A percentile compares a stretch with the other conserved stretches of the same genome.
Conservation (phyloP, 805 yeast genomes). For the Yarrowia keelungensis region DNA sequence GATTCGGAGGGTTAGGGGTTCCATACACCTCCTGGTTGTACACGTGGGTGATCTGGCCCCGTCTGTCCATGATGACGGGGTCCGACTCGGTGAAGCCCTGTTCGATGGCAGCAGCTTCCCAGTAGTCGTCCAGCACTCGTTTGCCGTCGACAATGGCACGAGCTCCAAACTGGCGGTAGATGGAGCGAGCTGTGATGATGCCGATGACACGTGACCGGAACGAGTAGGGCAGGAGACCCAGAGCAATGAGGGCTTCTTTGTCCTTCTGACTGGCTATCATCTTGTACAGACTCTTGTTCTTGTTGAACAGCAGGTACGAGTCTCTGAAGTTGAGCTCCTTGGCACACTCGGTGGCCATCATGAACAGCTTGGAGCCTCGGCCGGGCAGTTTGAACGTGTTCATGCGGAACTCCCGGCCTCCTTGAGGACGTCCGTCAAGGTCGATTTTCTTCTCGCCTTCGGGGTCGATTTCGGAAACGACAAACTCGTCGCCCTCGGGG, state of each 20-base stretch:
- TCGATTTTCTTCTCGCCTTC: slow-evolving; percentile 57
- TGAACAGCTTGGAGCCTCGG: slow-evolving; percentile 52
- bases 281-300: slow-evolving; percentile 52
- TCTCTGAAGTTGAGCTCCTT: slow-evolving; percentile 57
- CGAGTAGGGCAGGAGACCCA: slow-evolving; percentile 48
- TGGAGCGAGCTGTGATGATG: slow-evolving; percentile 55
- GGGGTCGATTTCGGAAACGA: slow-evolving; percentile 50
- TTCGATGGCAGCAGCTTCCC: slow-evolving; percentile 56
- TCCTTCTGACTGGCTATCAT: slow-evolving; percentile 52
- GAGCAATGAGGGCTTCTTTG: slow-evolving; percentile 50
- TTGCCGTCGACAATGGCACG: slow-evolving; percentile 56
- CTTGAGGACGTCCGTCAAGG: slow-evolving; percentile 52
- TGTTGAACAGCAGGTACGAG: slow-evolving; percentile 59
- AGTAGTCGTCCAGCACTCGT: slow-evolving; percentile 62
- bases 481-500: slow-evolving; percentile 50
- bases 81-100: slow-evolving; percentile 57
- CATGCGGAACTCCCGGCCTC: slow-evolving; percentile 53
- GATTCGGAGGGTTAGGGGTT: slow-evolving; percentile 26
- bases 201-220: slow-evolving; percentile 50
- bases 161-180: slow-evolving; percentile 61
- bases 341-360: slow-evolving; percentile 54
- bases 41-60: slow-evolving; percentile 39
- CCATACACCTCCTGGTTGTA: slow-evolving; percentile 38
- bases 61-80: slow-evolving; percentile 51
- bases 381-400: slow-evolving; percentile 54